phyloP scores from a whole-genome alignment of 176 grass and related monocot species.

The Carex parvula region DNA sequence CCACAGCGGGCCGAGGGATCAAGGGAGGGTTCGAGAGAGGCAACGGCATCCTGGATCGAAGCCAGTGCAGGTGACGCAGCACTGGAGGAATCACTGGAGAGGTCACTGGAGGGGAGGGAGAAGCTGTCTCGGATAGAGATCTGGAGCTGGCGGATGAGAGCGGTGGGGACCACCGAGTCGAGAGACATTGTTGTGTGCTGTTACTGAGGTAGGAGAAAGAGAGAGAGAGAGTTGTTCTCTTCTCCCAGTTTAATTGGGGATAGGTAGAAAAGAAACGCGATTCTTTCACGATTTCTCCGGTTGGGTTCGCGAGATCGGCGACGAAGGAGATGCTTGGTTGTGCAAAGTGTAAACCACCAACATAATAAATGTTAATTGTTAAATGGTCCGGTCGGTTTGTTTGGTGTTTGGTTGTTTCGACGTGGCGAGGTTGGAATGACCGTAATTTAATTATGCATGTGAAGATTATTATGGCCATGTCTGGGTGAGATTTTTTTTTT shows the following conservation, averaged over 20 bases:
- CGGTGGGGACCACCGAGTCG: constrained; percentile 39
- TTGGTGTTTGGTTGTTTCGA: background rate
- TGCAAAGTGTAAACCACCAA: background rate
- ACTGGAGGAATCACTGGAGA: background rate
- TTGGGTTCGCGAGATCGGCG: background rate
- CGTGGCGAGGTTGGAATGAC: background rate
- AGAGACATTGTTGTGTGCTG: constrained; percentile 5
- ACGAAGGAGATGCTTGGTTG: background rate
- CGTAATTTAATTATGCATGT: background rate
- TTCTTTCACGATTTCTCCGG: background rate
- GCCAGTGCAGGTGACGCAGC: constrained; percentile 8
- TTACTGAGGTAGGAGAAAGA: background rate
- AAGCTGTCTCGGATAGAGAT: constrained; percentile 37
- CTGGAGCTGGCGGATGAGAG: constrained; percentile 56
- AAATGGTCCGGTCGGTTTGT: background rate
- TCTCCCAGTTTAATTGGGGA: background rate
- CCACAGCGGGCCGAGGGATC: constrained; percentile 33
- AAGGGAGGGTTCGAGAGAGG: constrained; percentile 34
- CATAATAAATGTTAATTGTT: background rate
- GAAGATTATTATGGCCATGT: background rate
- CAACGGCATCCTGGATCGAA: constrained; percentile 42
- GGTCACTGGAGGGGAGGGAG: background rate
- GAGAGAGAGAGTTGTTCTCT: background rate
- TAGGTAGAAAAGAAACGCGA: too few species aligned
- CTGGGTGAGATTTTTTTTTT: too few species aligned